A percentile compares a stretch with the other conserved stretches of the same genome.
These are phyloP conservation scores for Mycena filopes DNA, from an alignment of 768 basidiomycete genomes.

Conservation along the genomic window DNA sequence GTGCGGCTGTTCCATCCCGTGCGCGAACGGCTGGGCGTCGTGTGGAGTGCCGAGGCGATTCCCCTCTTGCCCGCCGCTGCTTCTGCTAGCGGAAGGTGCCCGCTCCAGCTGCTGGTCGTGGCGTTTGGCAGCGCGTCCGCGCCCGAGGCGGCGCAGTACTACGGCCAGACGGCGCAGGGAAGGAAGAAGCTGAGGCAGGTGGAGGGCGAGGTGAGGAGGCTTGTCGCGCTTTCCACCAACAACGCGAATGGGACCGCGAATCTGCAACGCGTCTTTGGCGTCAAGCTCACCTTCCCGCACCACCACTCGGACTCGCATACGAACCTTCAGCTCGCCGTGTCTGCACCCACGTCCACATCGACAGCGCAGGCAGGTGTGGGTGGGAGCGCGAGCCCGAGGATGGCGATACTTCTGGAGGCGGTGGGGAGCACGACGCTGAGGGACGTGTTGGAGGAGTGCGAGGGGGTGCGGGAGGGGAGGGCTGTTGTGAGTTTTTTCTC, in stretches of 20 bases:
- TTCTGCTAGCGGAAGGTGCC: too few species aligned
- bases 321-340: too few species aligned
- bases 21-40: conserved; percentile 72
- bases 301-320: too few species aligned
- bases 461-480: conserved; percentile 76
- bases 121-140: conserved; percentile 56
- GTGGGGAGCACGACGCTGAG: conserved; percentile 71
- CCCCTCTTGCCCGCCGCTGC: conserved; percentile 67
- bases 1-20: conserved; percentile 80
- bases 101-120: conserved; percentile 75
- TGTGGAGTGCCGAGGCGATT: conserved; percentile 80
- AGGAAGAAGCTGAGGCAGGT: conserved; percentile 74
- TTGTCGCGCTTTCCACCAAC: conserved; percentile 66
- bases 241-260: conserved; percentile 37
- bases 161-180: conserved; percentile 68
- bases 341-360: too few species aligned
- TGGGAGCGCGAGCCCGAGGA: conserved; percentile 59
- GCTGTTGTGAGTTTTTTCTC: conserved; percentile 64
- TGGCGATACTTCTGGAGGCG: conserved; percentile 80
- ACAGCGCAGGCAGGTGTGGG: too few species aligned
- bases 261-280: conserved; percentile 72
- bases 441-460: conserved; percentile 82
- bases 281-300: conserved; percentile 67
- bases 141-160: conserved; percentile 70
- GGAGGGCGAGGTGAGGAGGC: conserved; percentile 71